Conservation (phyloP, 176 grass and related monocot genomes). For the Melocanna baccifera region DNA sequence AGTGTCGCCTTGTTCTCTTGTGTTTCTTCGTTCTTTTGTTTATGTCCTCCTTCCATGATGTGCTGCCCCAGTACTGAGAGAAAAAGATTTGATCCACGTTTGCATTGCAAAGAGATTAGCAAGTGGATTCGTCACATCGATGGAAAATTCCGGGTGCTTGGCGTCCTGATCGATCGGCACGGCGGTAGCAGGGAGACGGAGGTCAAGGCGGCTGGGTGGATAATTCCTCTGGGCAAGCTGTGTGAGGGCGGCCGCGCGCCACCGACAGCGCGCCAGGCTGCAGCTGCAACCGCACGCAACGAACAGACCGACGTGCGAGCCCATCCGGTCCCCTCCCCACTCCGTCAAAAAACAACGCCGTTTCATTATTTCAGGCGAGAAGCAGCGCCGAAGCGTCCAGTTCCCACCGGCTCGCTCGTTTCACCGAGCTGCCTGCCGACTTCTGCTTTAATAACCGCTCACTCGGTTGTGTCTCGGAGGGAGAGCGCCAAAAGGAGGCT, state of each 20-base stretch:
- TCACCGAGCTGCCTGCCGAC: neutral
- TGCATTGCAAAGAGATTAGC: too few relatives aligned
- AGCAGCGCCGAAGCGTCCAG: neutral
- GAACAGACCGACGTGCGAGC: conserved; percentile 47
- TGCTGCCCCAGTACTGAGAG: neutral
- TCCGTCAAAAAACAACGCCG: neutral
- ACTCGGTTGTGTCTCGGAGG: neutral
- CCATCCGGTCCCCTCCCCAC: neutral
- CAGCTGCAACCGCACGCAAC: conserved; percentile 48
- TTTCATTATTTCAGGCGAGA: neutral
- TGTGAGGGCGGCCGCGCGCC: neutral
- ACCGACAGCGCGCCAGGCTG: conserved; percentile 40
- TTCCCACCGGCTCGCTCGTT: neutral
- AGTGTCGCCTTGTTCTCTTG: neutral
- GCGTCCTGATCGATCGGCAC: neutral
- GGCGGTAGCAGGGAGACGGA: neutral
- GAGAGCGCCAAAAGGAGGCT: neutral
- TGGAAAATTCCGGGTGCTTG: too few relatives aligned
- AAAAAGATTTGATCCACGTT: neutral
- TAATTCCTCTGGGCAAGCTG: neutral
- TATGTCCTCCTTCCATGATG: neutral
- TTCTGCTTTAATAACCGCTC: neutral
- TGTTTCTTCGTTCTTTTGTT: neutral
- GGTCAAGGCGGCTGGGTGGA: neutral
- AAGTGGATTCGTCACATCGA: neutral